These are phyloP conservation scores for Linum usitatissimum DNA, from an alignment of 345 rosid genomes.

Conservation along the genomic window DNA sequence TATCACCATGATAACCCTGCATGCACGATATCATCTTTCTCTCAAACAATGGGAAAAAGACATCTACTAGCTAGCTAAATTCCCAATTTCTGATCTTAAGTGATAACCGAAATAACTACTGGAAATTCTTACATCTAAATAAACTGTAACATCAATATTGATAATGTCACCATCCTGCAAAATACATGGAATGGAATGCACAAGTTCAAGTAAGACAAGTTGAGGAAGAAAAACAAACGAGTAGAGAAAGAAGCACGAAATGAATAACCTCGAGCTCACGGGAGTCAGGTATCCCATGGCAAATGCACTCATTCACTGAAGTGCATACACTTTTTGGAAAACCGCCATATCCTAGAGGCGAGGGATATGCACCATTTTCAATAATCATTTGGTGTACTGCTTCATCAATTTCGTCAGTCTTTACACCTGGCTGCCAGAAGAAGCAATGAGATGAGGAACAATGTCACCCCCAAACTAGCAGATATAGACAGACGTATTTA, in stretches of 20 bases:
- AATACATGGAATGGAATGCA: slow-evolving; percentile 1
- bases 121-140: slow-evolving; percentile 49
- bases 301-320: slow-evolving; percentile 90
- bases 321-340: slow-evolving; percentile 98
- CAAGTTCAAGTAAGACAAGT: neutral
- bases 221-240: neutral
- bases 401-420: slow-evolving; percentile 81
- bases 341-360: slow-evolving; percentile 94
- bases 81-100: no score
- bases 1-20: slow-evolving; percentile 95
- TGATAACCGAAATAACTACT: no score
- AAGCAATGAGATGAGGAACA: slow-evolving; percentile 16
- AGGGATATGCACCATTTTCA: slow-evolving; percentile 92
- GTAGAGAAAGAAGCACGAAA: slow-evolving; percentile 2
- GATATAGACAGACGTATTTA: neutral
- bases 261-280: slow-evolving; percentile 59
- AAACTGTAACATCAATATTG: slow-evolving; percentile 87
- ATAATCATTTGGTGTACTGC: slow-evolving; percentile 89
- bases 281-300: slow-evolving; percentile 96
- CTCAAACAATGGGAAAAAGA: neutral
- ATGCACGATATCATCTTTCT: slow-evolving; percentile 2
- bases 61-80: no score
- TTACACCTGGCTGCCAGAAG: slow-evolving; percentile 71
- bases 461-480: no score
- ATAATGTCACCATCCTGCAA: slow-evolving; percentile 93